phyloP scores from a whole-genome alignment of 257 asterid genomes.

The Solanum dulcamara region DNA sequence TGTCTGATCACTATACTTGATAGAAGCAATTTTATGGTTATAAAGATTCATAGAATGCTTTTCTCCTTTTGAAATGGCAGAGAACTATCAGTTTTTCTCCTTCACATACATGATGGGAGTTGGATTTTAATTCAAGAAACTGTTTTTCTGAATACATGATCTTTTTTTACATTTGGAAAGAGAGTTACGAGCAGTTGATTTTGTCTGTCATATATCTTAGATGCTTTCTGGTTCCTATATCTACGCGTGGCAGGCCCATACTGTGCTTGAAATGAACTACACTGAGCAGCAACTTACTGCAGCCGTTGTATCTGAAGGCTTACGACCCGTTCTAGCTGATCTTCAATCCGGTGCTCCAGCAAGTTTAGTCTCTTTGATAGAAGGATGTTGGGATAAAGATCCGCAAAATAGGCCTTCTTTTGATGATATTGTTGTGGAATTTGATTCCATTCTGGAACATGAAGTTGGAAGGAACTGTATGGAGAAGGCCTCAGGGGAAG shows the following conservation, averaged over 20 bases:
- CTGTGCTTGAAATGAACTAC: slow-evolving; percentile 95
- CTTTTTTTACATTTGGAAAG: background rate
- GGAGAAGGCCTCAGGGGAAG: slow-evolving; percentile 7
- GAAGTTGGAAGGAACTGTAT: slow-evolving; percentile 6
- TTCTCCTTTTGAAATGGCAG: background rate
- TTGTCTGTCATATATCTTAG: background rate
- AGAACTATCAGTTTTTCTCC: background rate
- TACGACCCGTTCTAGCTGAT: slow-evolving; percentile 77
- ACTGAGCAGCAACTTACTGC: slow-evolving; percentile 86
- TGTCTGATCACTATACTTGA: background rate
- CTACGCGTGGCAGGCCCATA: slow-evolving; percentile 64
- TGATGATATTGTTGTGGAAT: slow-evolving; percentile 54
- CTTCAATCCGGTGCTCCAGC: slow-evolving; percentile 37
- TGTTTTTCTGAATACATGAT: background rate
- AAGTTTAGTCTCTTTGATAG: slow-evolving; percentile 47
- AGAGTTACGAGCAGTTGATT: background rate
- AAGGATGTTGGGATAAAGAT: slow-evolving; percentile 71
- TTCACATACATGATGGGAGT: background rate
- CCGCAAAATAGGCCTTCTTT: slow-evolving; percentile 67
- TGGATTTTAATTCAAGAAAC: background rate
- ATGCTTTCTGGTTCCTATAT: background rate
- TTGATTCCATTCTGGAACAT: slow-evolving; percentile 31
- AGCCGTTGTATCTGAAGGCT: slow-evolving; percentile 72
- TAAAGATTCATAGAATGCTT: background rate
- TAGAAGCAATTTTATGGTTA: background rate